These are phyloP conservation scores for Monilinia aucupariae DNA, from an alignment of 2,329 filamentous ascomycete species.

Conservation along the genomic window DNA sequence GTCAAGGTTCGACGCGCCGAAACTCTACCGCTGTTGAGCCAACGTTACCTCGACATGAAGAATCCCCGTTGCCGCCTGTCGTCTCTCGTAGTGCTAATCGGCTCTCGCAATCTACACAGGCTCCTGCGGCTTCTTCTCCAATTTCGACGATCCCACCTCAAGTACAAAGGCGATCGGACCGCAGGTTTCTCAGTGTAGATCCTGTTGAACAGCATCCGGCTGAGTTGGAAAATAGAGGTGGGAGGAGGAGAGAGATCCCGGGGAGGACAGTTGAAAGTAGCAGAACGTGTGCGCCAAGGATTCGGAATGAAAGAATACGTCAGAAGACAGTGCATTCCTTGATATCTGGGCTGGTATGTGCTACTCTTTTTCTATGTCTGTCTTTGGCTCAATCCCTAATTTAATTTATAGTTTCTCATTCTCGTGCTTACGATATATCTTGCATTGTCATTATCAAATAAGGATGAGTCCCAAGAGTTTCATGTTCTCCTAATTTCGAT, in stretches of 20 bases:
- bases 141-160: slow-evolving; percentile 20
- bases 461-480: slow-evolving; percentile 62
- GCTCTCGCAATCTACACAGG: slow-evolving; percentile 17
- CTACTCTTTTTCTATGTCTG: too few relatives aligned
- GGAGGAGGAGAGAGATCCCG: slow-evolving; percentile 35
- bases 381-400: slow-evolving; percentile 10
- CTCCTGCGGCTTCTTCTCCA: slow-evolving; percentile 17
- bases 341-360: slow-evolving; percentile 49
- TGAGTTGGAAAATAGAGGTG: slow-evolving; percentile 41
- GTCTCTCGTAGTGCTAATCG: slow-evolving; percentile 22
- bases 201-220: slow-evolving; percentile 46
- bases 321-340: slow-evolving; percentile 55
- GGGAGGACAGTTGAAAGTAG: slow-evolving; percentile 26
- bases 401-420: slow-evolving; percentile 26
- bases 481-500: slow-evolving; percentile 75
- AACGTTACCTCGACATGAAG: slow-evolving; percentile 1
- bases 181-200: slow-evolving; percentile 40
- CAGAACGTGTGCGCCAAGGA: slow-evolving; percentile 43
- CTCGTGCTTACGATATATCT: slow-evolving; percentile 45
- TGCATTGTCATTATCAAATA: slow-evolving; percentile 61
- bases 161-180: slow-evolving; percentile 20
- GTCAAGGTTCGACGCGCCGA: slow-evolving; percentile 36
- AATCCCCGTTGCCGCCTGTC: slow-evolving; percentile 12
- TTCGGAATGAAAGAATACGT: slow-evolving; percentile 50
- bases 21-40: slow-evolving; percentile 14